A percentile compares a stretch with the other conserved stretches of the same genome.
phyloP scores from a whole-genome alignment of 2,329 filamentous ascomycete genomes.

The Penicillium sp. region DNA sequence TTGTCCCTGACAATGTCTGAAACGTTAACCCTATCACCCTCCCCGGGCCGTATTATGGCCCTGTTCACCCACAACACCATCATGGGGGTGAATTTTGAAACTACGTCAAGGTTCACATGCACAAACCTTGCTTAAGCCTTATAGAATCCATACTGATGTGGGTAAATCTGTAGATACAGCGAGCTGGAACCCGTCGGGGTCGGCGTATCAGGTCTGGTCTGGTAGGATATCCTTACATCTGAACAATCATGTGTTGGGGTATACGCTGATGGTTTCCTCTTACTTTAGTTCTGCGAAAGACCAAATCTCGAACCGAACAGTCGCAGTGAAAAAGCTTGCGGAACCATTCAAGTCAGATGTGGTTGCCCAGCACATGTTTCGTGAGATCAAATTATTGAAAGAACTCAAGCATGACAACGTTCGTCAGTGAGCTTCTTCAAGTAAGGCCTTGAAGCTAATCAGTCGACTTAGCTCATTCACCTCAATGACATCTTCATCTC shows the following conservation, averaged over 20 bases:
- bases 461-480: constrained; percentile 70
- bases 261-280: constrained; percentile 4
- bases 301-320: constrained; percentile 90
- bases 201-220: constrained; percentile 96
- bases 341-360: constrained; percentile 99
- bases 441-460: constrained; percentile 12
- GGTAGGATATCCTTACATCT: constrained; percentile 55
- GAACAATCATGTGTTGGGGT: not conserved
- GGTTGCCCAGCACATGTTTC: constrained; percentile 91
- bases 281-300: constrained; percentile 79
- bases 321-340: constrained; percentile 99
- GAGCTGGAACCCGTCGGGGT: constrained; percentile 97
- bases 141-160: not conserved
- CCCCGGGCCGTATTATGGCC: constrained; percentile 61
- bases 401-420: constrained; percentile 96
- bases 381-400: constrained; percentile 94
- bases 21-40: not conserved
- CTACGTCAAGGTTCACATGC: constrained; percentile 77
- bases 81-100: constrained; percentile 98
- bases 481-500: constrained; percentile 99
- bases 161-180: constrained; percentile 65
- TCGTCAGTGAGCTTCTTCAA: constrained; percentile 24
- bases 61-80: constrained; percentile 98
- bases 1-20: constrained; percentile 3
- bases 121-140: not conserved